Base-by-base conservation (phyloP, 768 basidiomycete species). In the Lactarius akahatsu region DNA sequence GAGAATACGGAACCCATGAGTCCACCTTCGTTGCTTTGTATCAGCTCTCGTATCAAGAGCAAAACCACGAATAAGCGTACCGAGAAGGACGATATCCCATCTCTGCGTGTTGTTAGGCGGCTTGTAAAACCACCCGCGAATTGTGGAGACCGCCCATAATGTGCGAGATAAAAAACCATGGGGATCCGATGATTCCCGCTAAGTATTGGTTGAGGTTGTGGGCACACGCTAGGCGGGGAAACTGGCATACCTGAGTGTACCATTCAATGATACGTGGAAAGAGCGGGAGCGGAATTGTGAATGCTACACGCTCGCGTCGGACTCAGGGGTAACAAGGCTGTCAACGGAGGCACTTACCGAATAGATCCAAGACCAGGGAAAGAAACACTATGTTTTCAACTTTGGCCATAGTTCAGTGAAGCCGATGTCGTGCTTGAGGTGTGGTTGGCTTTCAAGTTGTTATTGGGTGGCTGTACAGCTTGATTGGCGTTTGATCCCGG, bases 181-280 rank as follows among this genome's bases (percentile, higher is more conserved):
- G 7, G 89, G 82, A 70, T 90, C 81, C 32, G 88, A 83, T 36
- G 84, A 80, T 78, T 97, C 94, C 70, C 89, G 83, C 85, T 94
- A 72, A 64, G 62, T 61, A 34, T 20, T 23, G 57, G 34, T 16
- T 41, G 47, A 13, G 18, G 1, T 58, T 59, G 18, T 62, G 59
- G 43, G 28, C 28, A 61, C 38, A 64, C 10, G n/a, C 41, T 50
- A 61, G 62, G 23, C 50, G 47, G 43, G 45, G 38, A 36, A 20
- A 34, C 50, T 32, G 59, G 38, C 85, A 72, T 70, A 90, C 91
- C 74, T 86, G 76, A 1, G 87, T 88, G 74, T 94, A 96, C 91
- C 91, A 94, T 78, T 96, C 89, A 52, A 97, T 95, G 59, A 98
- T 81, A n/a, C 96, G 86, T n/a, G 96, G 96, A 77, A 98, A 98